Conservation (phyloP, 2,329 filamentous ascomycete species). For the Nothophoma quercina region DNA sequence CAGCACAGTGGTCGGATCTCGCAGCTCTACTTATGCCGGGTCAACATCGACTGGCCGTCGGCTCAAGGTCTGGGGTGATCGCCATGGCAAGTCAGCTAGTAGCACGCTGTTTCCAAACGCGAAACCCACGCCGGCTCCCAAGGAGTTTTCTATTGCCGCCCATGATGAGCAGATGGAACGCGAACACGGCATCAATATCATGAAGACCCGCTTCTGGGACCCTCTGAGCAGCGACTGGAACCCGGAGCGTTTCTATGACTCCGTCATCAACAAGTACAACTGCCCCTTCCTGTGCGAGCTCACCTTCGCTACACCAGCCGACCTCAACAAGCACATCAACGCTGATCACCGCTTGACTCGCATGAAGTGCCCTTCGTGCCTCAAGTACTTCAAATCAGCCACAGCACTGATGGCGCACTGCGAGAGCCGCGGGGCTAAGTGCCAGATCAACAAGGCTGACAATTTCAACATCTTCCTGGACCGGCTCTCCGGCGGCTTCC, state of each 20-base stretch:
- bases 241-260: conserved; percentile 56
- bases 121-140: conserved; percentile 35
- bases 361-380: conserved; percentile 51
- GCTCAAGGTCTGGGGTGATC: conserved; percentile 33
- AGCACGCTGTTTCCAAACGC: conserved; percentile 48
- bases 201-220: conserved; percentile 56
- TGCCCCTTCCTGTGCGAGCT: conserved; percentile 65
- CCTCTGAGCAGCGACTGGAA: conserved; percentile 60
- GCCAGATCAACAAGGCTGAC: conserved; percentile 46
- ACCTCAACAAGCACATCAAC: conserved; percentile 50
- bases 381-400: conserved; percentile 50
- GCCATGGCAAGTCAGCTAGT: conserved; percentile 30
- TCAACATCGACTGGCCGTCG: conserved; percentile 16
- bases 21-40: neutral
- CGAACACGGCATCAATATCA: conserved; percentile 47
- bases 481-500: conserved; percentile 54
- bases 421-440: conserved; percentile 44
- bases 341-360: conserved; percentile 44
- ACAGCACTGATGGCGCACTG: conserved; percentile 52
- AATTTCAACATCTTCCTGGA: conserved; percentile 48
- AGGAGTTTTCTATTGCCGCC: conserved; percentile 40
- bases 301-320: conserved; percentile 31
- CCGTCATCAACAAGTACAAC: conserved; percentile 55
- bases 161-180: conserved; percentile 38
- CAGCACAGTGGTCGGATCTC: conserved; percentile 19